Evolutionary conservation across 768 basidiomycete species (phyloP).

Genomic region (Boletus rufocinnamomeus): DNA sequence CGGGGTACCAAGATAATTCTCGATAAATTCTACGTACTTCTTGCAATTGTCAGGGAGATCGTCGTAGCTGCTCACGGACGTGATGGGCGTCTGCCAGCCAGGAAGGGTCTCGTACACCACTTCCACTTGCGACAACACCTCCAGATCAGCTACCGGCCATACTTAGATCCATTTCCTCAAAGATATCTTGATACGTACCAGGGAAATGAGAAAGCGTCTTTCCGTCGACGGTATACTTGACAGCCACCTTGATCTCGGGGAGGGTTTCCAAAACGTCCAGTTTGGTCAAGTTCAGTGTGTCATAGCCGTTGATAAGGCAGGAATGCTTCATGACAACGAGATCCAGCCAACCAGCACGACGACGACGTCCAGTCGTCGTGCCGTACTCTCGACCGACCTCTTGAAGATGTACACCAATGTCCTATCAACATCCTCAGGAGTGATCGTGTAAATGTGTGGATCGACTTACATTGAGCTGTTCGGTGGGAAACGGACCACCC

Average conservation of each 20-base stretch:
- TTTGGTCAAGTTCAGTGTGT: conserved; percentile 91
- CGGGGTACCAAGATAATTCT: conserved; percentile 66
- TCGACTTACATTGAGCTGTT: conserved; percentile 79
- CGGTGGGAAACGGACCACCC: conserved; percentile 97
- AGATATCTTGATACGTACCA: conserved; percentile 47
- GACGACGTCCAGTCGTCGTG: conserved; percentile 86
- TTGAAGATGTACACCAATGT: conserved; percentile 83
- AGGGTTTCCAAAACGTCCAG: conserved; percentile 89
- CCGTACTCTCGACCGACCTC: conserved; percentile 94
- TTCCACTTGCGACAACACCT: conserved; percentile 71
- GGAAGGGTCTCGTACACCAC: conserved; percentile 89
- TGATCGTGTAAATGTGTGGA: not conserved
- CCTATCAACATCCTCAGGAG: conserved; percentile 43
- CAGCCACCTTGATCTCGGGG: conserved; percentile 83
- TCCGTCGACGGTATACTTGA: conserved; percentile 77
- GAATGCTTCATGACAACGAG: conserved; percentile 94
- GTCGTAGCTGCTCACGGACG: conserved; percentile 59
- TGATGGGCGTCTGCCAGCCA: conserved; percentile 88
- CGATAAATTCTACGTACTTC: conserved; percentile 86
- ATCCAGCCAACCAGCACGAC: conserved; percentile 98
- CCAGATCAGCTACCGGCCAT: conserved; percentile 70
- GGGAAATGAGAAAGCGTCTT: conserved; percentile 84
- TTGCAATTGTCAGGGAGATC: conserved; percentile 83
- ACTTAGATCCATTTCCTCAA: not conserved
- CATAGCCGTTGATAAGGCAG: conserved; percentile 93